phyloP scores from a whole-genome alignment of 768 basidiomycete genomes.

The Podaxis mareebaensis region DNA sequence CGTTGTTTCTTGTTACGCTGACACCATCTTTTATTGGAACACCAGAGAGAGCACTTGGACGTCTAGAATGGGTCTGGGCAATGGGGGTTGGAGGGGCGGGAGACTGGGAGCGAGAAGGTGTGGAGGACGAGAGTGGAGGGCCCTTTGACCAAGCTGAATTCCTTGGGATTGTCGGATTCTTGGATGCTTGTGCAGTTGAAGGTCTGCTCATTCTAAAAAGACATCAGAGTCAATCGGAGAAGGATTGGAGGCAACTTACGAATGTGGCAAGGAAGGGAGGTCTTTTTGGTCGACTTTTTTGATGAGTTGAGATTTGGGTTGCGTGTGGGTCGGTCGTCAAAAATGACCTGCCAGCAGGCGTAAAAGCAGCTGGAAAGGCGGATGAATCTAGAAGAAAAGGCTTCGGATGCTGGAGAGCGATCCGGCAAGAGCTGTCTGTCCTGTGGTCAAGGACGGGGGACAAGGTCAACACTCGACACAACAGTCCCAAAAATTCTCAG shows the following conservation, averaged over 20 bases:
- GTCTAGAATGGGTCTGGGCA: slow-evolving; percentile 68
- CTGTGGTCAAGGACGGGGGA: slow-evolving; percentile 42
- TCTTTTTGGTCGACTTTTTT: slow-evolving; percentile 36
- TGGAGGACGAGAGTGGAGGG: slow-evolving; percentile 65
- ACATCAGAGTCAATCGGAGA: slow-evolving; percentile 19
- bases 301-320: slow-evolving; percentile 53
- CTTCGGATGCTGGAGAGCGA: slow-evolving; percentile 47
- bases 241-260: slow-evolving; percentile 32
- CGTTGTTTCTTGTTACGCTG: slow-evolving; percentile 65
- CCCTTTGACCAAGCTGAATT: slow-evolving; percentile 92
- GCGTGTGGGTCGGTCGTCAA: slow-evolving; percentile 78
- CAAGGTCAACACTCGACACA: slow-evolving; percentile 31
- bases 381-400: slow-evolving; percentile 43
- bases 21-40: slow-evolving; percentile 81
- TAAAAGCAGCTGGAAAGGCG: slow-evolving; percentile 57
- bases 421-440: slow-evolving; percentile 40
- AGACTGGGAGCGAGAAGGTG: slow-evolving; percentile 77
- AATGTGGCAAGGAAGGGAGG: slow-evolving; percentile 38
- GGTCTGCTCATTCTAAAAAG: slow-evolving; percentile 88
- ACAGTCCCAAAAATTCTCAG: slow-evolving; percentile 17
- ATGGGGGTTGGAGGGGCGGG: slow-evolving; percentile 60
- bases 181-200: slow-evolving; percentile 68
- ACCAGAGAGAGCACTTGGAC: slow-evolving; percentile 72
- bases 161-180: slow-evolving; percentile 68
- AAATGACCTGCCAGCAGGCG: slow-evolving; percentile 92